A percentile compares a stretch with the other conserved stretches of the same genome.
These are phyloP conservation scores for Patellaria atrata DNA, from an alignment of 495 filamentous ascomycete genomes.

Conservation along the genomic window DNA sequence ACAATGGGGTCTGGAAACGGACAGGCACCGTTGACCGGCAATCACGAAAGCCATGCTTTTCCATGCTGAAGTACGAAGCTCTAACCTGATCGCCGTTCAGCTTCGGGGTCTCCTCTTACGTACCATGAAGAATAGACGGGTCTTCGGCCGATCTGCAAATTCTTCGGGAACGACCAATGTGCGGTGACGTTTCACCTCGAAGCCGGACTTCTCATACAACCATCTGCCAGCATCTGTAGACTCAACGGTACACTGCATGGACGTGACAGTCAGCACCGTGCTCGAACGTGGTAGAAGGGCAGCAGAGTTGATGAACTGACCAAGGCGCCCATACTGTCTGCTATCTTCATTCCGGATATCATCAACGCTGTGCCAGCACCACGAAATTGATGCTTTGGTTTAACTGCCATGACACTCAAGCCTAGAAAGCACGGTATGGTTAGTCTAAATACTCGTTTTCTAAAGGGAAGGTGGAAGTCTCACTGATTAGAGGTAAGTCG, in stretches of 20 bases:
- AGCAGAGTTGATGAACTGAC: neutral
- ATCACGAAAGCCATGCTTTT: too few relatives aligned
- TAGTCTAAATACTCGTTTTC: neutral
- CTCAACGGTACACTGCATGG: neutral
- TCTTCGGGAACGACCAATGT: conserved; percentile 1
- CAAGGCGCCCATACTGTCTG: conserved; percentile 1
- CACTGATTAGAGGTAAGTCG: conserved; percentile 3
- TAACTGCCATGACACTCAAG: conserved; percentile 5
- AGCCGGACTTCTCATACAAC: conserved; percentile 4
- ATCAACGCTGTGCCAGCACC: conserved; percentile 10
- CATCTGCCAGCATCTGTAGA: conserved; percentile 2
- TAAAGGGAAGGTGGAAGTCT: too few relatives aligned
- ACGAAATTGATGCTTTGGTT: conserved; percentile 8
- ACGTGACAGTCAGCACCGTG: neutral
- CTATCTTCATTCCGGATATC: conserved; percentile 8
- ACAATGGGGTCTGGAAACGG: too few relatives aligned
- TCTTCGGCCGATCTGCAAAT: conserved; percentile 1
- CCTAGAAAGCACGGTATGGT: neutral
- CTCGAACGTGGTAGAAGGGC: too few relatives aligned
- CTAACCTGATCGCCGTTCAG: too few relatives aligned
- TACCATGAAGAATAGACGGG: conserved; percentile 5
- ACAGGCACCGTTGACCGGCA: too few relatives aligned
- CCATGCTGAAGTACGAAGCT: too few relatives aligned
- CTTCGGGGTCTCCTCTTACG: too few relatives aligned
- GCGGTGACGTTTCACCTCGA: neutral